phyloP scores from a whole-genome alignment of 257 asterid species.

The Solanum acaule region DNA sequence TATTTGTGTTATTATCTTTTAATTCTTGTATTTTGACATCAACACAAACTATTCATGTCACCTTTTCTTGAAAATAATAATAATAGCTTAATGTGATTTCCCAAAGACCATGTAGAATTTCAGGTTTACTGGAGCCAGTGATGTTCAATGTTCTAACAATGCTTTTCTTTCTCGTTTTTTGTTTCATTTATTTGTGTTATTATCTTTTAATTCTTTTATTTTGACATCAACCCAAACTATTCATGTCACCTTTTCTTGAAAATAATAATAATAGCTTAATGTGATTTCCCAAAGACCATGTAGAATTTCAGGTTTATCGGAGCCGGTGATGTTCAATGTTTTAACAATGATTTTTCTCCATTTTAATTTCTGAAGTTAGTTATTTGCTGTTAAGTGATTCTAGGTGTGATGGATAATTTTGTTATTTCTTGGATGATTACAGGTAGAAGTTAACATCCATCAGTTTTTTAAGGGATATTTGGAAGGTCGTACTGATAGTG shows the following conservation, averaged over 20 bases:
- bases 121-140: background rate
- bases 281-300: background rate
- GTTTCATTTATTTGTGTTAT: background rate
- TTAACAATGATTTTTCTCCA: background rate
- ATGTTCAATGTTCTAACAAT: background rate
- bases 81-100: background rate
- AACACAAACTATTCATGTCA: background rate
- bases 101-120: background rate
- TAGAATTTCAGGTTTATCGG: background rate
- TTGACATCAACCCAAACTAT: background rate
- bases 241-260: background rate
- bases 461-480: conserved; percentile 60
- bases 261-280: background rate
- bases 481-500: conserved; percentile 14
- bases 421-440: conserved; percentile 16
- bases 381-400: background rate
- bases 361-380: background rate
- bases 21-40: background rate
- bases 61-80: background rate
- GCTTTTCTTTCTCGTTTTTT: background rate
- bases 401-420: background rate
- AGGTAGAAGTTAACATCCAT: conserved; percentile 64
- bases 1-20: background rate
- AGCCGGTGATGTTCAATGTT: background rate
- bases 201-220: background rate